phyloP scores from a whole-genome alignment of 441 rosid species.

The Aquilaria agallochum region DNA sequence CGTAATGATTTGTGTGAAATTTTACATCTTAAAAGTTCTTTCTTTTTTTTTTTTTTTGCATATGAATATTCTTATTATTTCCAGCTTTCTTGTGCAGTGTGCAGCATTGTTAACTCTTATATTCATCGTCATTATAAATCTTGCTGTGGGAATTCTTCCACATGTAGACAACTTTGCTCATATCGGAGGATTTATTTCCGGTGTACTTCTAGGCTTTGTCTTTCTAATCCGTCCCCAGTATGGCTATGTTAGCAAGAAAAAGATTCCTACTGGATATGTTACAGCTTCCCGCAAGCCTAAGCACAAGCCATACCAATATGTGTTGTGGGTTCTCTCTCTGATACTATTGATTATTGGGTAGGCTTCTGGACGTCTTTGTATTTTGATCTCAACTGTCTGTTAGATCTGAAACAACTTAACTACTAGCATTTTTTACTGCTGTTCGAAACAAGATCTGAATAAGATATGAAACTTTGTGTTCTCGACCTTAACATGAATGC shows the following conservation, averaged over 20 bases:
- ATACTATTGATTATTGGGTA: constrained; percentile 57
- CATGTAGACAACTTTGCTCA: constrained; percentile 27
- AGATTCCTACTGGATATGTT: constrained; percentile 48
- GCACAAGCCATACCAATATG: constrained; percentile 76
- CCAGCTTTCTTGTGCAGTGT: constrained; percentile 43
- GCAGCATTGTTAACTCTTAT: constrained; percentile 80
- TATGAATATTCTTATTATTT: constrained; percentile 13
- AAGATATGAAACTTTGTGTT: too few relatives aligned
- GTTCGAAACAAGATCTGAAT: too few relatives aligned
- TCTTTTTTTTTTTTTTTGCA: background rate
- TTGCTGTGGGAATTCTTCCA: constrained; percentile 23
- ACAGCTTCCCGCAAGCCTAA: constrained; percentile 50
- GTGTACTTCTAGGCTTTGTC: constrained; percentile 89
- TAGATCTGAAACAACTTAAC: background rate
- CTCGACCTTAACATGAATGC: constrained; percentile 5
- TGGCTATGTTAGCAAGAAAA: constrained; percentile 63
- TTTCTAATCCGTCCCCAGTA: constrained; percentile 83
- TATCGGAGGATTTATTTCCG: constrained; percentile 84
- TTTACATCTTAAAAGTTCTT: background rate
- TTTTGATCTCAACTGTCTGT: background rate
- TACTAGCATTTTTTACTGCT: too few relatives aligned
- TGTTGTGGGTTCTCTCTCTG: constrained; percentile 57
- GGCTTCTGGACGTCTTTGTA: constrained; percentile 16
- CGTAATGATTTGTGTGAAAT: background rate
- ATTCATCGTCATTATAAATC: constrained; percentile 58